Evolutionary conservation across 2,329 filamentous ascomycete genomes (phyloP), one percentile per base, ranked within the genome.

Genomic region (Hypocreales sp.): DNA sequence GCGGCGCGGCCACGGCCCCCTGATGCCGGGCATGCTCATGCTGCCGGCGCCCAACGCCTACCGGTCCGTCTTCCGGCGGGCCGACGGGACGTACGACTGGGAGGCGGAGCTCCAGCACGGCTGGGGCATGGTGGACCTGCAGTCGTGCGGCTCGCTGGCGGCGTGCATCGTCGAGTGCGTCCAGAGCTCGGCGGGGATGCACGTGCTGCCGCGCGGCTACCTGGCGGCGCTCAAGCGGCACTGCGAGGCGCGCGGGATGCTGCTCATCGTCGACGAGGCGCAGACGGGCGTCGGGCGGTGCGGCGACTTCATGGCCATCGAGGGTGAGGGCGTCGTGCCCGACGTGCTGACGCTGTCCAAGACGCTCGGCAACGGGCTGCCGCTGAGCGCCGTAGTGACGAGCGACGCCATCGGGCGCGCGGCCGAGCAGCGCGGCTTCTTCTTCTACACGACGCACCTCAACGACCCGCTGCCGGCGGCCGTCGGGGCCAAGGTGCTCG

Each of bases 81-180:
- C 58, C 0, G 67, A 75, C 34, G 68, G 68, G 2, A 61, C 60
- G 0, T 65, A 75, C 34, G 69, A 75, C 38, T 76, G 69, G 69
- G 56, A 69, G 33, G 61, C 64, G 0, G 72, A 76, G 40, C 49
- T 76, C 3, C 56, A 69, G 12, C 72, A 65, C 34, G 68, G 68
- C 5, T 78, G 68, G 58, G 52, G 53, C 12, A 52, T 77, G 47
- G 54, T 79, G 13, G 71, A 79, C 33, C 53, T 59, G 24, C 61
- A 67, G 29, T 69, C 61, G 1, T 64, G 60, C 30, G 72, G 72
- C 0, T 74, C 69, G 0, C 55, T 78, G 1, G 72, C 72, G 1
- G 72, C 72, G 2, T 64, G 68, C 28, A 72, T 79, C 29, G 51
- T 78, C 26, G 71, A 78, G 44, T 67, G 64, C 11, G 73, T 77